Conservation (phyloP, 2,329 filamentous ascomycete genomes). For the Pseudocercospora vitis region DNA sequence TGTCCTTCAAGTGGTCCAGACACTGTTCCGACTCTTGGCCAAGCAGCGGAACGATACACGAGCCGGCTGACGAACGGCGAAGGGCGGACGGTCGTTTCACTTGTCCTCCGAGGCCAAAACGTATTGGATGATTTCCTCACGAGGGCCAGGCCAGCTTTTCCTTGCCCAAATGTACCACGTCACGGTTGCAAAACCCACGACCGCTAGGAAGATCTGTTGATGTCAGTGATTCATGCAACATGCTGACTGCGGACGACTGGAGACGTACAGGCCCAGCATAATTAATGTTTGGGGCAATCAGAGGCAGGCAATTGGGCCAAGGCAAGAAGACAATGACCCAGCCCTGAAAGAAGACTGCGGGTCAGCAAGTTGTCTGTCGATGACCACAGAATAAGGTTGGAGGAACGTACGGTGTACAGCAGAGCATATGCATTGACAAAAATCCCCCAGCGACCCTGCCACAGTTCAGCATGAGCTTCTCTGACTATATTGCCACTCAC, state of each 20-base stretch:
- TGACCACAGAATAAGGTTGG: background rate
- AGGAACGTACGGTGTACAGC: constrained; percentile 42
- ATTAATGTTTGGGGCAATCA: constrained; percentile 49
- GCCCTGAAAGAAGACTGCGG: background rate
- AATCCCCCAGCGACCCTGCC: constrained; percentile 36
- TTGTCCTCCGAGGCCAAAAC: constrained; percentile 5
- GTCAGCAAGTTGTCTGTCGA: background rate
- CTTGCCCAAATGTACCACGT: constrained; percentile 8
- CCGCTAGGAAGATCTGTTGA: constrained; percentile 1
- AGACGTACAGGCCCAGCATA: constrained; percentile 30
- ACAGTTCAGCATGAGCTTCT: background rate
- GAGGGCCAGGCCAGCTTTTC: constrained; percentile 1
- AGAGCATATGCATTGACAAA: constrained; percentile 40
- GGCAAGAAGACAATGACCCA: constrained; percentile 52
- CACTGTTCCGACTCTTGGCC: too few relatives aligned
- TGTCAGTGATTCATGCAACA: background rate
- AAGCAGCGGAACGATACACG: too few relatives aligned
- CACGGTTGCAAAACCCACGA: background rate
- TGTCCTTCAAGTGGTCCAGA: too few relatives aligned
- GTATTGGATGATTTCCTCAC: constrained; percentile 4
- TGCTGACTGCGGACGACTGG: background rate
- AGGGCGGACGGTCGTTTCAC: background rate
- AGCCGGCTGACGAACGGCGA: background rate
- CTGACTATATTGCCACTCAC: constrained; percentile 10
- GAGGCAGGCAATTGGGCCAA: constrained; percentile 43